Conservation (phyloP, 345 rosid species). For the Hirschfeldia incana region DNA sequence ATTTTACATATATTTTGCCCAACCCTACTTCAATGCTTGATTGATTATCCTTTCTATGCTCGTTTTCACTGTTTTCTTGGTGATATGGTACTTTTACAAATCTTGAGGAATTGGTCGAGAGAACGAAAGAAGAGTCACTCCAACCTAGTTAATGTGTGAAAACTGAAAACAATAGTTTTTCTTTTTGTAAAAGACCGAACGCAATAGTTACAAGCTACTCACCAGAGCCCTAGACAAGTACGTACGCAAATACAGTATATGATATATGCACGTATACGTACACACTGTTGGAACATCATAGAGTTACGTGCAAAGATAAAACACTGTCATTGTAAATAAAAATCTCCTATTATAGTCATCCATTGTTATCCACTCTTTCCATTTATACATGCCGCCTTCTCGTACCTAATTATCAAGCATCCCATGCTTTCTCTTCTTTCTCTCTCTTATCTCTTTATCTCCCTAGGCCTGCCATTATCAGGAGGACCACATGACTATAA, state of each 20-base stretch:
- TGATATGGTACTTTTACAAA: not conserved
- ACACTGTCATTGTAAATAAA: conserved; percentile 18
- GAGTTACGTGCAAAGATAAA: conserved; percentile 38
- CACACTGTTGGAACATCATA: not conserved
- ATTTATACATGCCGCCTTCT: conserved; percentile 70
- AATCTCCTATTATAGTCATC: conserved; percentile 19
- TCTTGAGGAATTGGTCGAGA: not conserved
- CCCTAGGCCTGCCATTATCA: conserved; percentile 56
- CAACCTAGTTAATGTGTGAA: not conserved
- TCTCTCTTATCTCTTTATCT: conserved; percentile 27
- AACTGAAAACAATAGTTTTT: not conserved
- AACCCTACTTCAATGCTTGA: no score
- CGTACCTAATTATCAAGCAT: conserved; percentile 25
- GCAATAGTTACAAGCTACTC: conserved; percentile 4
- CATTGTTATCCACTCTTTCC: conserved; percentile 47
- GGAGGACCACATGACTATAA: conserved; percentile 73
- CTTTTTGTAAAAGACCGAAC: not conserved
- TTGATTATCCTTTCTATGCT: no score
- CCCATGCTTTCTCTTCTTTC: conserved; percentile 13
- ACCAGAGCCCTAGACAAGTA: conserved; percentile 12
- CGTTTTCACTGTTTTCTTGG: no score
- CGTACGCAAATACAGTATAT: not conserved
- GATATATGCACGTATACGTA: conserved; percentile 6
- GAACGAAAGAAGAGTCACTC: not conserved
- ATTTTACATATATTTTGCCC: no score